Evolutionary conservation across 2,329 filamentous ascomycete genomes (phyloP), one percentile per base, ranked within the genome.

Genomic region (Cryphonectria nitschkei): DNA sequence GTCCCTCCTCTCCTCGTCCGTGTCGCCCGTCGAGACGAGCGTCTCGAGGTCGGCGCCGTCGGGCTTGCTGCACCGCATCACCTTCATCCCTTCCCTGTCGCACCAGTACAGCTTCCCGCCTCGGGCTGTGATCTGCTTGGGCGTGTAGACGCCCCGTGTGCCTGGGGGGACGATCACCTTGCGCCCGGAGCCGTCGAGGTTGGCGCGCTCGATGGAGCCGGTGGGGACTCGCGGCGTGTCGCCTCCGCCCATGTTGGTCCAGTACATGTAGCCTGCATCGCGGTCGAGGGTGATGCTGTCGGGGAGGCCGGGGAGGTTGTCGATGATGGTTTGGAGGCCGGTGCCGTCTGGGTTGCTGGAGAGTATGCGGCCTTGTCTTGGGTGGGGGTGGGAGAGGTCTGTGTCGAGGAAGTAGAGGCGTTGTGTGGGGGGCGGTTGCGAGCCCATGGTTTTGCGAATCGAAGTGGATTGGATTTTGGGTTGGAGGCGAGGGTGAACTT

Each of bases 221-320:
- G 85, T 85, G 70, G 86, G 81, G 26, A 79, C 79, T 4, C 76
- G 74, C 14, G 76, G 76, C 0, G 80, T 80, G 2, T 76, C 64
- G 0, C 85, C 85, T 85, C 76, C 65, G 0, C 85, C 85, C 85
- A 87, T 87, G 74, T 79, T 81, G 3, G 84, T 85, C 84, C 84
- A 87, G 74, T 84, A 86, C 29, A 87, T 79, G 46, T 80, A 79
- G 2, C 77, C 76, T 0, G 72, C 75, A 0, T 73, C 64, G 0
- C 73, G 65, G 26, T 79, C 80, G 3, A 84, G 75, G 22, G 80
- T 80, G 19, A 87, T 80, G 0, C 85, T 84, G 67, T 86, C 84
- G 1, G 84, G 85, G 6, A 82, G 76, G 5, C 39, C 62, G 56
- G 69, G 61, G 26, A 79, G 76, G 19, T 73, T 54, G 29, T 70